Evolutionary conservation across 176 grass and related monocot genomes (phyloP).

Genomic region (Carex scoparia): DNA sequence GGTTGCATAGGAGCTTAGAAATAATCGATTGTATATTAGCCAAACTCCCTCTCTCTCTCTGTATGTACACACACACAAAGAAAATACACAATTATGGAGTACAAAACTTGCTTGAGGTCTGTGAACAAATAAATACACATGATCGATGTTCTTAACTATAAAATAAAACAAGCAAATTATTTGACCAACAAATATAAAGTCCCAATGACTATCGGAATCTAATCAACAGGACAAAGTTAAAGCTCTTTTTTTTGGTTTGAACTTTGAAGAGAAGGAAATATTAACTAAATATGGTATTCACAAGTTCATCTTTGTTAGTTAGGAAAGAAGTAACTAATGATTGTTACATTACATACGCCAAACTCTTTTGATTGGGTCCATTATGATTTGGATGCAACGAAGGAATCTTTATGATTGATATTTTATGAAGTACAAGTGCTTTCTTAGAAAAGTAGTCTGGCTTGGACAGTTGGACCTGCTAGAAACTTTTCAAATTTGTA

Average conservation of each 20-base stretch:
- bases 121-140: too few species aligned
- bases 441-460: slow-evolving; percentile 3
- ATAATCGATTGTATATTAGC: too few species aligned
- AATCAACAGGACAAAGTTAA: slow-evolving; percentile 1
- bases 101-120: background rate
- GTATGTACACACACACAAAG: too few species aligned
- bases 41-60: too few species aligned
- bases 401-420: slow-evolving; percentile 14
- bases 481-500: slow-evolving; percentile 14
- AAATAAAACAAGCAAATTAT: background rate
- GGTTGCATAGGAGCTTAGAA: too few species aligned
- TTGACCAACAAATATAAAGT: background rate
- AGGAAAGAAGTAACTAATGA: slow-evolving; percentile 6
- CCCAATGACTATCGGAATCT: background rate
- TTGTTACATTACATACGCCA: slow-evolving; percentile 11
- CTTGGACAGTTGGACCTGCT: slow-evolving; percentile 6
- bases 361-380: slow-evolving; percentile 1
- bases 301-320: background rate
- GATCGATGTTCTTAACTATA: background rate
- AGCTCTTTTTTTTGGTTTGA: background rate
- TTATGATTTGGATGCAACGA: background rate
- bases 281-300: background rate
- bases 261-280: slow-evolving; percentile 5
- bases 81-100: too few species aligned
- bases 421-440: slow-evolving; percentile 14